A percentile compares a stretch with the other conserved stretches of the same genome.
Conservation (phyloP, 495 filamentous ascomycete genomes). For the Xylaria nigripes region DNA sequence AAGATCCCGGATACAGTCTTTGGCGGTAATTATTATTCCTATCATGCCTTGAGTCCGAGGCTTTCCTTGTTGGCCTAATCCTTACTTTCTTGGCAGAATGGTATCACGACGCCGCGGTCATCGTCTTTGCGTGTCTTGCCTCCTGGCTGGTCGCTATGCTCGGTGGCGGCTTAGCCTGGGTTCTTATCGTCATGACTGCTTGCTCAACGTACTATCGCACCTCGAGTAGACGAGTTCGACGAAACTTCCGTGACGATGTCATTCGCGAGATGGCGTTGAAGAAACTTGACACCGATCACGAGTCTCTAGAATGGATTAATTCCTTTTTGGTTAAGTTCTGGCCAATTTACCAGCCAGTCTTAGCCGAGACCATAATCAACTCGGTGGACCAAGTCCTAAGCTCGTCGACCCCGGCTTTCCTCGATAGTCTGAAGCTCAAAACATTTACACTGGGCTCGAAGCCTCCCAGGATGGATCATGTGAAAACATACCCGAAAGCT, state of each 20-base stretch:
- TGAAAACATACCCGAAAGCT: slow-evolving; percentile 94
- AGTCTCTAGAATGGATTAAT: slow-evolving; percentile 98
- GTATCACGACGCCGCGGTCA: slow-evolving; percentile 93
- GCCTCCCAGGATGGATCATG: slow-evolving; percentile 90
- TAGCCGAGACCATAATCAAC: slow-evolving; percentile 83
- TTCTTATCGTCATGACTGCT: slow-evolving; percentile 82
- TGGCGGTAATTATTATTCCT: slow-evolving; percentile 53
- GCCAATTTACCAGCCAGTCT: slow-evolving; percentile 93
- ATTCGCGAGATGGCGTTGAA: slow-evolving; percentile 86
- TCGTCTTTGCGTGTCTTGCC: slow-evolving; percentile 81
- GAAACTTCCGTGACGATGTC: slow-evolving; percentile 94
- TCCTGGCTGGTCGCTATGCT: slow-evolving; percentile 87
- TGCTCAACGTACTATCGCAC: slow-evolving; percentile 97
- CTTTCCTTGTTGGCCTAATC: slow-evolving; percentile 9
- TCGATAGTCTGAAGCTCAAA: slow-evolving; percentile 88
- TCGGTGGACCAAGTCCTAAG: slow-evolving; percentile 94
- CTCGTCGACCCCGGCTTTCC: slow-evolving; percentile 78
- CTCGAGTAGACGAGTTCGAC: slow-evolving; percentile 82
- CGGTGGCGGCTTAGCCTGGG: slow-evolving; percentile 86
- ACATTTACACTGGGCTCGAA: slow-evolving; percentile 89
- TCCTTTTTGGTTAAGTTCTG: slow-evolving; percentile 98
- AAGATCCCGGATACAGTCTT: slow-evolving; percentile 84
- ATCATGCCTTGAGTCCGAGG: background rate
- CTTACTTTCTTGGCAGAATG: slow-evolving; percentile 57
- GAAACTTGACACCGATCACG: slow-evolving; percentile 82